Evolutionary conservation across 2,329 filamentous ascomycete species (phyloP).

Genomic region (Drechslerella dactyloides): DNA sequence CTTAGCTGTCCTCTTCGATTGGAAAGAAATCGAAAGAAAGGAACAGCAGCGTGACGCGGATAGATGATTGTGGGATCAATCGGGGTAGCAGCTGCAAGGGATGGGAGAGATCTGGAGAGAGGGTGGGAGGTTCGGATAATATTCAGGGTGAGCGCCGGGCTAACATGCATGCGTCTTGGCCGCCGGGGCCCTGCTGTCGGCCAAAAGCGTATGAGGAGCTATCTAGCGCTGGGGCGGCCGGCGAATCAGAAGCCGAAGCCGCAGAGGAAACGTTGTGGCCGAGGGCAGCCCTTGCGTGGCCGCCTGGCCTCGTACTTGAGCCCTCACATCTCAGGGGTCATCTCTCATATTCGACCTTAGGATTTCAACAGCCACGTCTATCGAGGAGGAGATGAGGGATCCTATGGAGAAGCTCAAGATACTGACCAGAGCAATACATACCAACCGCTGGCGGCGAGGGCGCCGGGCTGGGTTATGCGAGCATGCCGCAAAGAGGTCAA

Average conservation of each 20-base stretch:
- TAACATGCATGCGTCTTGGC: slow-evolving; percentile 15
- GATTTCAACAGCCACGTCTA: too few species aligned
- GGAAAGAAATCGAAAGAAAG: neutral
- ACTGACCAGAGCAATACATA: too few species aligned
- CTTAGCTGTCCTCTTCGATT: neutral
- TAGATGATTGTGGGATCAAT: neutral
- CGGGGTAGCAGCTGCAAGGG: slow-evolving; percentile 11
- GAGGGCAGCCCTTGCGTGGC: neutral
- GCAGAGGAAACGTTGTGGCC: slow-evolving; percentile 1
- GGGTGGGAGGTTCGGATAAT: slow-evolving; percentile 24
- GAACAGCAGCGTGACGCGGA: too few species aligned
- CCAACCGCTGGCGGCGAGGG: too few species aligned
- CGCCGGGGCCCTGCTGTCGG: slow-evolving; percentile 22
- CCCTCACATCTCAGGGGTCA: neutral
- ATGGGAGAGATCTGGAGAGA: slow-evolving; percentile 2
- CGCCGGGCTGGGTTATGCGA: too few species aligned
- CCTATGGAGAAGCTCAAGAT: too few species aligned
- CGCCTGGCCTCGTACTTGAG: too few species aligned
- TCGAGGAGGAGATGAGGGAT: too few species aligned
- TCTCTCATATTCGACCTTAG: neutral
- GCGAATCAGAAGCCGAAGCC: slow-evolving; percentile 30
- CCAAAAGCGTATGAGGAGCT: slow-evolving; percentile 31
- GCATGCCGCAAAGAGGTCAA: too few species aligned
- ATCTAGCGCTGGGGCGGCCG: neutral
- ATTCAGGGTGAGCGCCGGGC: slow-evolving; percentile 32